phyloP scores from a whole-genome alignment of 352 stramenopile genomes.

The Phytophthora rubi region DNA sequence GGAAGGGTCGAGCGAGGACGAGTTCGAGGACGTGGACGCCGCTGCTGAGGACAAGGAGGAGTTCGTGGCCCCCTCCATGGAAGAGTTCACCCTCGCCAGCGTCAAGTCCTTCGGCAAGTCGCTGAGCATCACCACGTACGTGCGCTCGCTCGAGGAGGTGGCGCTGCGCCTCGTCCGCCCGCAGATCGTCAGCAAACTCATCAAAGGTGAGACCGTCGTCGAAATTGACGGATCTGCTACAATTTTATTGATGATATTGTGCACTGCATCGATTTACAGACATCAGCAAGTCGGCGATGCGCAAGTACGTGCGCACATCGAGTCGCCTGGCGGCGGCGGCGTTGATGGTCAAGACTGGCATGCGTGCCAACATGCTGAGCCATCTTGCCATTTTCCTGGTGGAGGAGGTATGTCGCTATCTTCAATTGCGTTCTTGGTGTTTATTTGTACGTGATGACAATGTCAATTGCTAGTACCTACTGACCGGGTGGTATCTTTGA shows the following conservation, averaged over 20 bases:
- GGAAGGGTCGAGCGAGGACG: slow-evolving; percentile 48
- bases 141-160: slow-evolving; percentile 78
- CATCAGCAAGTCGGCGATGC: slow-evolving; percentile 74
- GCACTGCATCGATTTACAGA: slow-evolving; percentile 39
- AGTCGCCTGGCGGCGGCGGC: slow-evolving; percentile 57
- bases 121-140: slow-evolving; percentile 80
- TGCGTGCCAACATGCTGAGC: slow-evolving; percentile 74
- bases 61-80: slow-evolving; percentile 57
- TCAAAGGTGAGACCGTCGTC: slow-evolving; percentile 58
- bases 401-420: slow-evolving; percentile 64
- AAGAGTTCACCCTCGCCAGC: slow-evolving; percentile 64
- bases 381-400: slow-evolving; percentile 86
- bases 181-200: slow-evolving; percentile 74
- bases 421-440: background rate
- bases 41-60: slow-evolving; percentile 47
- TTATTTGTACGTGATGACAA: background rate
- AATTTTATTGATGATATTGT: background rate
- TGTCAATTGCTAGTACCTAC: background rate
- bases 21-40: slow-evolving; percentile 51
- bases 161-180: slow-evolving; percentile 59
- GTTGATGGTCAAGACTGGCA: slow-evolving; percentile 82
- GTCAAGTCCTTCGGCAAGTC: slow-evolving; percentile 78
- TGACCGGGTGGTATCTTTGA: background rate
- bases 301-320: slow-evolving; percentile 77
- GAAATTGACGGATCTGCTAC: background rate